These are phyloP conservation scores for Magnusiomyces tetraspermus DNA, from an alignment of 1,139 yeast species.

Conservation along the genomic window DNA sequence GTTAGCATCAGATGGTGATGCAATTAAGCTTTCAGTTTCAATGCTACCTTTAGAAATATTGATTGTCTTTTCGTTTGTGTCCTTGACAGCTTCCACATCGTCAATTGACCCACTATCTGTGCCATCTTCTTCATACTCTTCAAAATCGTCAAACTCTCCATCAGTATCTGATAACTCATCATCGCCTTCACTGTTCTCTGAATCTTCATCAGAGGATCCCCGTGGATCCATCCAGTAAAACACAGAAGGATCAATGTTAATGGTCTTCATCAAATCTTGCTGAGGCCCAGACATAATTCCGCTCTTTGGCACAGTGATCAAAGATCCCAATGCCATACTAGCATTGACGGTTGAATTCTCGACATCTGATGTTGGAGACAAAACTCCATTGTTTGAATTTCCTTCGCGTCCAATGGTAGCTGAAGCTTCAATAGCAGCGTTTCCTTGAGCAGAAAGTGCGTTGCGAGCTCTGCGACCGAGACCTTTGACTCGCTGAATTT, in stretches of 20 bases:
- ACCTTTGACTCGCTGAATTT: constrained; percentile 30
- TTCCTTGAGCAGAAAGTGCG: constrained; percentile 12
- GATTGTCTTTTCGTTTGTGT: neutral
- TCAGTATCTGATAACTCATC: constrained; percentile 5
- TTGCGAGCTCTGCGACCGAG: constrained; percentile 18
- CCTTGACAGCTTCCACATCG: neutral
- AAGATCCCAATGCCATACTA: neutral
- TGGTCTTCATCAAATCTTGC: constrained; percentile 9
- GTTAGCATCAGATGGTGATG: neutral
- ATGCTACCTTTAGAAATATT: neutral
- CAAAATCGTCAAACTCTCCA: neutral
- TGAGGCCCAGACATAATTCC: constrained; percentile 10
- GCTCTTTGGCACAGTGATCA: neutral
- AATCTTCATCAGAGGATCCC: constrained; percentile 11
- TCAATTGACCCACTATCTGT: neutral
- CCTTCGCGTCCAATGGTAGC: constrained; percentile 8
- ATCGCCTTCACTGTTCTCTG: constrained; percentile 9
- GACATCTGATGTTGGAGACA: neutral
- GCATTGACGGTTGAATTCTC: neutral
- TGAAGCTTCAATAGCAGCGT: constrained; percentile 14
- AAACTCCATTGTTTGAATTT: neutral
- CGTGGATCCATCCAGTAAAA: constrained; percentile 28
- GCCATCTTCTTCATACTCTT: neutral
- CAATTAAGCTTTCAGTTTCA: neutral
- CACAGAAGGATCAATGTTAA: constrained; percentile 17